phyloP scores from a whole-genome alignment of 192 early-diverging fungal species.

The Dispira simplex region DNA sequence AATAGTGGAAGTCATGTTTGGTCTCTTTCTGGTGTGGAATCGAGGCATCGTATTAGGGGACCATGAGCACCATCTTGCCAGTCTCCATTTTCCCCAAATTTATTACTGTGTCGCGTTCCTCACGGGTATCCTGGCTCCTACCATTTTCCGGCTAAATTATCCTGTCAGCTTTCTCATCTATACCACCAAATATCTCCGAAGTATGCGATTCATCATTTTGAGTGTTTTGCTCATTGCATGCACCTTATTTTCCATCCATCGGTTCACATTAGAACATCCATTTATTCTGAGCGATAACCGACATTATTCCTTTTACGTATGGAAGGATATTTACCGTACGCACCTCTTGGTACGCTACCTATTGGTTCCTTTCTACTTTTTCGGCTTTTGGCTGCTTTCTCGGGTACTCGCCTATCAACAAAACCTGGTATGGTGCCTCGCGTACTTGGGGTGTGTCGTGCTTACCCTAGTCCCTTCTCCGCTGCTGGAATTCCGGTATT shows the following conservation, averaged over 20 bases:
- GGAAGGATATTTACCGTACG: constrained; percentile 58
- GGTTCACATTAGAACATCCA: constrained; percentile 71
- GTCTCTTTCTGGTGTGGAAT: constrained; percentile 57
- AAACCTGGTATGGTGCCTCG: constrained; percentile 34
- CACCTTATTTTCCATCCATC: constrained; percentile 26
- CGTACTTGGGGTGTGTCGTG: constrained; percentile 31
- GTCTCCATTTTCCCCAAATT: constrained; percentile 67
- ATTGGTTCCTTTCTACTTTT: constrained; percentile 47
- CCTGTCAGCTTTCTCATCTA: constrained; percentile 15
- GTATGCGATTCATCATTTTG: background rate
- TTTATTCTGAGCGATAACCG: constrained; percentile 91
- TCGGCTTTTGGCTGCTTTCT: constrained; percentile 23
- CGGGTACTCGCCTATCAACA: constrained; percentile 19
- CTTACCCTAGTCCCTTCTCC: constrained; percentile 78
- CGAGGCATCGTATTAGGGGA: constrained; percentile 83
- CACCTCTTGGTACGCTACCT: constrained; percentile 36
- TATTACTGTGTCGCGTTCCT: constrained; percentile 67
- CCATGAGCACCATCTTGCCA: constrained; percentile 63
- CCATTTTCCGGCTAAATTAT: constrained; percentile 21
- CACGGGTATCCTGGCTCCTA: constrained; percentile 28
- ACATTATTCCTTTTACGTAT: constrained; percentile 92
- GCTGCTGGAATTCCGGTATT: constrained; percentile 90
- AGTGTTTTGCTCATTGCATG: background rate
- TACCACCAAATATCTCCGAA: background rate
- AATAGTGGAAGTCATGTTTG: constrained; percentile 32